phyloP scores from a whole-genome alignment of 1,139 yeast genomes.

The Kodamaea arcana region DNA sequence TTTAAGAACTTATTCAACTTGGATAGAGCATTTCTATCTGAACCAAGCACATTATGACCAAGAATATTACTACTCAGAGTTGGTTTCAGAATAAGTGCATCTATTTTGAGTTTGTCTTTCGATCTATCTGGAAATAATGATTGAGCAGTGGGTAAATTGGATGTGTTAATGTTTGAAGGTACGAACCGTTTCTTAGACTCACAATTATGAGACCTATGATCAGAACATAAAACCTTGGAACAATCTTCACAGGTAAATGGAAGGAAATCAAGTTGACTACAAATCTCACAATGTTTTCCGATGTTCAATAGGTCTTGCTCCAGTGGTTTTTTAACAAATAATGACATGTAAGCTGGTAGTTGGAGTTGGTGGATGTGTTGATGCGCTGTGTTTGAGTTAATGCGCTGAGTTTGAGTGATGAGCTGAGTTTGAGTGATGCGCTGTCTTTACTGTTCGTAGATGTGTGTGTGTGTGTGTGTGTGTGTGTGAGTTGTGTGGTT shows the following conservation, averaged over 20 bases:
- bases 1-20: conserved; percentile 45
- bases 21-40: conserved; percentile 33
- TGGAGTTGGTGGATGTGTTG: no score
- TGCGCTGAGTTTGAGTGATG: no score
- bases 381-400: no score
- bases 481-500: no score
- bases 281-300: conserved; percentile 62
- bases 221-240: conserved; percentile 50
- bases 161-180: conserved; percentile 5
- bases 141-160: conserved; percentile 27
- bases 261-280: conserved; percentile 63
- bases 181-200: conserved; percentile 10
- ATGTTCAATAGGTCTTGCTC: conserved; percentile 42
- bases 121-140: conserved; percentile 57
- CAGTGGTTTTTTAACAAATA: conserved; percentile 1
- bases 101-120: conserved; percentile 34
- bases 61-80: conserved; percentile 27
- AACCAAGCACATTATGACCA: no score
- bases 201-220: conserved; percentile 56
- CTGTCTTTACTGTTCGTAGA: no score
- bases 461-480: no score
- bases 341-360: background rate
- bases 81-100: conserved; percentile 29
- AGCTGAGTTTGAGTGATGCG: no score
- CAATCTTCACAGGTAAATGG: conserved; percentile 65